Percentiles rank a stretch among this genome's conserved stretches.
phyloP scores from a whole-genome alignment of 805 yeast genomes.

The Metschnikowia gelsemii region DNA sequence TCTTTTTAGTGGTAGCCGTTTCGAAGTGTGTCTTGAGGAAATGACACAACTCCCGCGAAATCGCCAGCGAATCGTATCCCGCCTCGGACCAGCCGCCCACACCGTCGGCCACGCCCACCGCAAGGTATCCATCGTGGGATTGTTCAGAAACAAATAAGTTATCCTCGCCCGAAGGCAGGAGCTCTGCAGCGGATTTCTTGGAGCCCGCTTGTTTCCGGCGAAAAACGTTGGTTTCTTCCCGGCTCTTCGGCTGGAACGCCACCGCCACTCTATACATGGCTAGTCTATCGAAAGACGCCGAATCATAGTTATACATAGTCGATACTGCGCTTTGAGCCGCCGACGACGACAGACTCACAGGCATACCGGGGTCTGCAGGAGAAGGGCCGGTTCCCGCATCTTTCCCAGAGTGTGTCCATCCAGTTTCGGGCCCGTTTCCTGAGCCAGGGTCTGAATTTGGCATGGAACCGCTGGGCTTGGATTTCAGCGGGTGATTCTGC shows the following conservation, averaged over 20 bases:
- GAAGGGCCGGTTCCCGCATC: constrained; percentile 16
- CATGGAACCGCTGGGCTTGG: constrained; percentile 2
- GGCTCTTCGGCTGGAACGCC: constrained; percentile 71
- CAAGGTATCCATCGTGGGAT: constrained; percentile 39
- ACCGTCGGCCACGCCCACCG: constrained; percentile 91
- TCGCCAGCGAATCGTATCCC: constrained; percentile 86
- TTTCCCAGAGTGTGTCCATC: too few relatives aligned
- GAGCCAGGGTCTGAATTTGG: constrained; percentile 11
- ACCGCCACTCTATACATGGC: constrained; percentile 57
- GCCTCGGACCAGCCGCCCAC: constrained; percentile 97
- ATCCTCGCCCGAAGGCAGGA: constrained; percentile 72
- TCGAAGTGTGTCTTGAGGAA: constrained; percentile 47
- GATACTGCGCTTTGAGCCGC: constrained; percentile 9
- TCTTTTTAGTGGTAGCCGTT: constrained; percentile 9
- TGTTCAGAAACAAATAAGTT: constrained; percentile 56
- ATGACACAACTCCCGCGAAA: constrained; percentile 74
- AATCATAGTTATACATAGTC: constrained; percentile 24
- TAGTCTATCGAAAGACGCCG: constrained; percentile 21
- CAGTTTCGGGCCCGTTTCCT: constrained; percentile 15
- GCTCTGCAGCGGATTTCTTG: constrained; percentile 38
- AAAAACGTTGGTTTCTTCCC: constrained; percentile 52
- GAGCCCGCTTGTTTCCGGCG: constrained; percentile 21
- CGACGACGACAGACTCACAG: neutral
- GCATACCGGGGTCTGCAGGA: neutral
- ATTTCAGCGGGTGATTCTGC: too few relatives aligned